Evolutionary conservation across 768 basidiomycete genomes (phyloP).

Genomic region (Lentinula aciculospora): DNA sequence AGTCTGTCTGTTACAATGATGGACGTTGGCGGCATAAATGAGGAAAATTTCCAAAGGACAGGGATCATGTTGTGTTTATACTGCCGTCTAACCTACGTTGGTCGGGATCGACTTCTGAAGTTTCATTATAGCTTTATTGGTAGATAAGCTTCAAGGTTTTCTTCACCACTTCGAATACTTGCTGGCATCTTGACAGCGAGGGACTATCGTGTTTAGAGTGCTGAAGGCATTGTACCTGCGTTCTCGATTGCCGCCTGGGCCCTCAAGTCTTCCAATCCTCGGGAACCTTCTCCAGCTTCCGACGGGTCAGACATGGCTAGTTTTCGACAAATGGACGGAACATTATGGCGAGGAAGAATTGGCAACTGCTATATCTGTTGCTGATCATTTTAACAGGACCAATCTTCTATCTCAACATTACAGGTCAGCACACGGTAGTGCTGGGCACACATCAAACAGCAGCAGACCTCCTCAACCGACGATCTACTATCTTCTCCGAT

Average conservation of each 20-base stretch:
- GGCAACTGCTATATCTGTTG: neutral
- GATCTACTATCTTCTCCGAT: neutral
- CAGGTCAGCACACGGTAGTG: neutral
- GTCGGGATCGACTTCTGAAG: no score
- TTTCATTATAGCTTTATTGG: no score
- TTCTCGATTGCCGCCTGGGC: slow-evolving; percentile 28
- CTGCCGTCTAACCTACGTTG: no score
- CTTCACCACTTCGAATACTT: no score
- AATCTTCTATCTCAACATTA: slow-evolving; percentile 1
- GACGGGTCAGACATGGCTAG: slow-evolving; percentile 17
- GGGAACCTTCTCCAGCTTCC: slow-evolving; percentile 30
- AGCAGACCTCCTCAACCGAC: neutral
- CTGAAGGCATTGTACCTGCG: neutral
- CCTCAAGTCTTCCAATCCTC: slow-evolving; percentile 28
- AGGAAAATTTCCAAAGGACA: no score
- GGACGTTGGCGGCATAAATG: no score
- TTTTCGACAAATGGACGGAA: slow-evolving; percentile 23
- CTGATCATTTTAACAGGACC: neutral
- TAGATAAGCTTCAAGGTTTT: no score
- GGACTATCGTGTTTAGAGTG: no score
- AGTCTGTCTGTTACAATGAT: no score
- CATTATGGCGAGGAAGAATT: slow-evolving; percentile 24
- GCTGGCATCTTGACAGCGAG: no score
- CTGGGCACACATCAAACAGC: slow-evolving; percentile 1
- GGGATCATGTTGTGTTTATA: no score